These are phyloP conservation scores for Leptographium procerum DNA, from an alignment of 2,329 filamentous ascomycete genomes.

Conservation along the genomic window DNA sequence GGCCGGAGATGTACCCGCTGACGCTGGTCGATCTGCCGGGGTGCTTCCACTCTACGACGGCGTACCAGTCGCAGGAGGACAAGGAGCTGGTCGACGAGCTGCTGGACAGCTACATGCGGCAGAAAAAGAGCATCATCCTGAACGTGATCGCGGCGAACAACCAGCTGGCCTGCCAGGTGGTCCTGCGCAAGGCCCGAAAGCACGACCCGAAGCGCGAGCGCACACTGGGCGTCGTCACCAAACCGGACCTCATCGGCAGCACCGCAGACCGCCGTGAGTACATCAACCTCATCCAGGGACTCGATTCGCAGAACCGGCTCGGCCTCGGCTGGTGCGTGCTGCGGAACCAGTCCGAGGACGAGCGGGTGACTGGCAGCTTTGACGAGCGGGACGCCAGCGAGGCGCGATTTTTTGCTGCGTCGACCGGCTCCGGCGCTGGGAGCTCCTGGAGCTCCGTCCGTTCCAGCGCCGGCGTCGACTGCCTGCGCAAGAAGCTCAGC, in stretches of 20 bases:
- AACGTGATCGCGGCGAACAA: slow-evolving; percentile 45
- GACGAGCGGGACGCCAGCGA: slow-evolving; percentile 30
- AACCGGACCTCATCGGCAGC: slow-evolving; percentile 32
- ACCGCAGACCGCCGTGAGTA: slow-evolving; percentile 29
- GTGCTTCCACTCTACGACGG: slow-evolving; percentile 35
- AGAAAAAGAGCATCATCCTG: slow-evolving; percentile 46
- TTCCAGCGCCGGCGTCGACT: slow-evolving; percentile 31
- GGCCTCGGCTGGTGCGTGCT: slow-evolving; percentile 42
- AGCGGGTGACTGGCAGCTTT: slow-evolving; percentile 26
- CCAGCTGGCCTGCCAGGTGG: slow-evolving; percentile 47
- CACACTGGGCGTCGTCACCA: slow-evolving; percentile 47
- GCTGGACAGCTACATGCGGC: slow-evolving; percentile 43
- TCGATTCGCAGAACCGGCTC: slow-evolving; percentile 32
- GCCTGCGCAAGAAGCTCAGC: slow-evolving; percentile 37
- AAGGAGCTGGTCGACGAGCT: slow-evolving; percentile 33
- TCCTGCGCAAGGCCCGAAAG: slow-evolving; percentile 36
- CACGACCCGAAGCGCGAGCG: slow-evolving; percentile 22
- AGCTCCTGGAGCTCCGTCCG: slow-evolving; percentile 21
- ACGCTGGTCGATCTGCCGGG: slow-evolving; percentile 50
- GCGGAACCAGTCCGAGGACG: neutral
- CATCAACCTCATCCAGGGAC: slow-evolving; percentile 30
- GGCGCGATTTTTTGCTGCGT: slow-evolving; percentile 27
- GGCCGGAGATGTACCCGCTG: slow-evolving; percentile 36
- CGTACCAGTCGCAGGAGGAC: slow-evolving; percentile 31
- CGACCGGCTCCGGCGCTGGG: too few relatives aligned